phyloP scores from a whole-genome alignment of 352 stramenopile genomes.

The Phytophthora podocarpi region DNA sequence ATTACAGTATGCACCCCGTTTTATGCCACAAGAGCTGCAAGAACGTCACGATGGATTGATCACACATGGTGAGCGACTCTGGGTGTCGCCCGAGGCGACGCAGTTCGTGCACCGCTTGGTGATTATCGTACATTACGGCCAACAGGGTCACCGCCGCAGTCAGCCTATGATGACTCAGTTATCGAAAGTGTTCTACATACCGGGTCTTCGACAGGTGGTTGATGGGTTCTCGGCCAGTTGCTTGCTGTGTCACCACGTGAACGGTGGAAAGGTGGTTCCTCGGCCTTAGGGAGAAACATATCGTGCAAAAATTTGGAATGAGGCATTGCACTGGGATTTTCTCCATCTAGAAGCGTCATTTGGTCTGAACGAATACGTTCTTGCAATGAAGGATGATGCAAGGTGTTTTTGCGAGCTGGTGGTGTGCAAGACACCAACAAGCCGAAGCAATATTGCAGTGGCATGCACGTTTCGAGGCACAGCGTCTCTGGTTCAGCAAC shows the following conservation, averaged over 20 bases:
- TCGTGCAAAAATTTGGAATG: neutral
- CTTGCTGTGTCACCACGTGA: neutral
- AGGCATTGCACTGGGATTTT: constrained; percentile 2
- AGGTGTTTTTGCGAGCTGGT: neutral
- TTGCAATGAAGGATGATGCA: neutral
- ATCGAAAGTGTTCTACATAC: neutral
- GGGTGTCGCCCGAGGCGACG: no score
- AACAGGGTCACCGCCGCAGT: neutral
- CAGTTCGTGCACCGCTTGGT: no score
- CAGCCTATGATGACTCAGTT: neutral
- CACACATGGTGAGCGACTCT: no score
- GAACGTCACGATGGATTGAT: no score
- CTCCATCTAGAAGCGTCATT: neutral
- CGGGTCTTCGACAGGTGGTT: neutral
- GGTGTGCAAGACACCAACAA: neutral
- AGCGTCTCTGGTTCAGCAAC: neutral
- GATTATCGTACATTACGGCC: neutral
- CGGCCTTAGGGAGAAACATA: neutral
- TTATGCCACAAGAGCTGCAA: no score
- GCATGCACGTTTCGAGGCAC: neutral
- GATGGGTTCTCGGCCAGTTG: neutral
- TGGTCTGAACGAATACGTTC: neutral
- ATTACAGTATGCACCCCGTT: no score
- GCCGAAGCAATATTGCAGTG: neutral
- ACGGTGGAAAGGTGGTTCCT: neutral